phyloP scores from a whole-genome alignment of 2,329 filamentous ascomycete species.

The Calycina herbarum region DNA sequence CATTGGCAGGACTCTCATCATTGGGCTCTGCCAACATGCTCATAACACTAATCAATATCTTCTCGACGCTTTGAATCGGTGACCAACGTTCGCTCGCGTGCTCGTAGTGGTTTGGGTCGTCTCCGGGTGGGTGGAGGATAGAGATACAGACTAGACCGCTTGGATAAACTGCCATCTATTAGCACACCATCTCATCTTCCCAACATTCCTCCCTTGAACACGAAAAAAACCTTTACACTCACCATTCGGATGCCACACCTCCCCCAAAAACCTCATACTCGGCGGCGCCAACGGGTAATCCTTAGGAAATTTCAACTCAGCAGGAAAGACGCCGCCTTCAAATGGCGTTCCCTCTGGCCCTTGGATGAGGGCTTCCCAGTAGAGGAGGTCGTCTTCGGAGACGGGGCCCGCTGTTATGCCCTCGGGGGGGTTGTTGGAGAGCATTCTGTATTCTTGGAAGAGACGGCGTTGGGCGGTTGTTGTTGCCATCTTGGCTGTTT shows the following conservation, averaged over 20 bases:
- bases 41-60: conserved; percentile 96
- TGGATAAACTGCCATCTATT: conserved; percentile 67
- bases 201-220: background rate
- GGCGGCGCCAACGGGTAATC: conserved; percentile 97
- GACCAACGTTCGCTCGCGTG: conserved; percentile 94
- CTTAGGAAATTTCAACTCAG: conserved; percentile 89
- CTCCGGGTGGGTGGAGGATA: conserved; percentile 94
- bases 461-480: conserved; percentile 74
- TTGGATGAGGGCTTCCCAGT: conserved; percentile 96
- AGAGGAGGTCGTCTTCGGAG: conserved; percentile 89
- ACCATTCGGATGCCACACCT: conserved; percentile 98
- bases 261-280: conserved; percentile 91
- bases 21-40: conserved; percentile 98
- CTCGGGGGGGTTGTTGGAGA: conserved; percentile 94
- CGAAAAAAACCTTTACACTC: conserved; percentile 30
- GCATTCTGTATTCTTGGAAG: conserved; percentile 92
- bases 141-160: conserved; percentile 95
- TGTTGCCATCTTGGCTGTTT: conserved; percentile 48
- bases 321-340: conserved; percentile 92
- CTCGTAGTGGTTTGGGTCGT: conserved; percentile 98
- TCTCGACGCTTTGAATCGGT: conserved; percentile 95
- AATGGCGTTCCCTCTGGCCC: conserved; percentile 95
- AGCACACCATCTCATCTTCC: background rate
- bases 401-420: conserved; percentile 95
- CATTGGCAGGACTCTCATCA: conserved; percentile 93